phyloP scores from a whole-genome alignment of 768 basidiomycete genomes.

The Boletus sp. region DNA sequence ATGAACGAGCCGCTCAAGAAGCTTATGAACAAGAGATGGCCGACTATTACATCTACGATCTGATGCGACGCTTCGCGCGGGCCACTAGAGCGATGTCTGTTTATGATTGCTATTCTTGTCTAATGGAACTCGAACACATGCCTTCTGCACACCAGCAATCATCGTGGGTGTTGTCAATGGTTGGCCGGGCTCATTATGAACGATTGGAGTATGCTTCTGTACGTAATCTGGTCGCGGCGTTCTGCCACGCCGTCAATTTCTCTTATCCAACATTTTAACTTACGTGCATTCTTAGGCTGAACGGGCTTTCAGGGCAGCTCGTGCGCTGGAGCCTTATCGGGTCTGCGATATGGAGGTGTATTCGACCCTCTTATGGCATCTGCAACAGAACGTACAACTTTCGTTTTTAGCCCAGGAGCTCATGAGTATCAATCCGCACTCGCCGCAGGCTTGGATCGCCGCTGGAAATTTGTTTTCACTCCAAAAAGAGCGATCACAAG shows the following conservation, averaged over 20 bases:
- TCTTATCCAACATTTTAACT: slow-evolving; percentile 1
- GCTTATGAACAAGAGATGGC: slow-evolving; percentile 70
- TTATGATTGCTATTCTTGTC: slow-evolving; percentile 73
- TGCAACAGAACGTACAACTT: slow-evolving; percentile 78
- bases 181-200: slow-evolving; percentile 89
- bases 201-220: slow-evolving; percentile 86
- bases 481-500: slow-evolving; percentile 91
- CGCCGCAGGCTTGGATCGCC: slow-evolving; percentile 92
- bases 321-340: slow-evolving; percentile 86
- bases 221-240: slow-evolving; percentile 35
- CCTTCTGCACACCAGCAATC: slow-evolving; percentile 72
- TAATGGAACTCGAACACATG: slow-evolving; percentile 74
- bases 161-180: slow-evolving; percentile 76
- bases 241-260: slow-evolving; percentile 18
- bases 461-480: slow-evolving; percentile 95
- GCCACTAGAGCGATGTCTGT: slow-evolving; percentile 72
- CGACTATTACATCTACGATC: slow-evolving; percentile 79
- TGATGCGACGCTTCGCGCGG: slow-evolving; percentile 77
- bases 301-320: slow-evolving; percentile 79
- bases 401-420: slow-evolving; percentile 94
- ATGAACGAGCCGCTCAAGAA: slow-evolving; percentile 71
- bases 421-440: slow-evolving; percentile 77
- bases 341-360: slow-evolving; percentile 94
- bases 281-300: slow-evolving; percentile 62
- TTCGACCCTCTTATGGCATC: slow-evolving; percentile 95